These are phyloP conservation scores for Dianthus caryophyllus DNA, from an alignment of 148 eudicot genomes.

Conservation along the genomic window DNA sequence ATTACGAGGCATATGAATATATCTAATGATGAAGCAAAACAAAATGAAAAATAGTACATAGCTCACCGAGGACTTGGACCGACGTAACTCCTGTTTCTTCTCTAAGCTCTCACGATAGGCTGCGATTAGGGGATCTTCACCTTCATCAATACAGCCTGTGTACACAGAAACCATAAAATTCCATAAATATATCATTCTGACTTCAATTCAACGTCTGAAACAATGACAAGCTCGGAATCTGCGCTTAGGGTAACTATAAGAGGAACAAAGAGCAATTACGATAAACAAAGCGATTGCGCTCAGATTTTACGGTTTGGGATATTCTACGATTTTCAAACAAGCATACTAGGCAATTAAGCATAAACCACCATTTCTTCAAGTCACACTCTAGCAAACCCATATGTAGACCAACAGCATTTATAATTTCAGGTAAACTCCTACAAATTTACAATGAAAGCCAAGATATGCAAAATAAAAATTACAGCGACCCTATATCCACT, in stretches of 20 bases:
- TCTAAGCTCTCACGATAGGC: slow-evolving; percentile 78
- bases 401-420: no score
- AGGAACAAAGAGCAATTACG: no score
- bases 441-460: neutral
- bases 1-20: no score
- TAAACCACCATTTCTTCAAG: no score
- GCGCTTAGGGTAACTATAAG: no score
- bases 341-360: no score
- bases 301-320: no score
- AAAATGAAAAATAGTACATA: slow-evolving; percentile 24
- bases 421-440: no score
- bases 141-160: slow-evolving; percentile 84
- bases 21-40: neutral
- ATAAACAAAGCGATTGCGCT: no score
- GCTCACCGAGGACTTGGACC: slow-evolving; percentile 85
- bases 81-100: slow-evolving; percentile 96
- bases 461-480: neutral
- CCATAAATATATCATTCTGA: neutral
- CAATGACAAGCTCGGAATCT: no score
- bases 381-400: no score
- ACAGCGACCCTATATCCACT: slow-evolving; percentile 81
- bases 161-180: slow-evolving; percentile 11
- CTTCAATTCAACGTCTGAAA: neutral
- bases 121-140: slow-evolving; percentile 75
- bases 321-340: no score